Evolutionary conservation across 306 rosid species (phyloP), one percentile per base, ranked within the genome.

Genomic region (Sophora flavescens): DNA sequence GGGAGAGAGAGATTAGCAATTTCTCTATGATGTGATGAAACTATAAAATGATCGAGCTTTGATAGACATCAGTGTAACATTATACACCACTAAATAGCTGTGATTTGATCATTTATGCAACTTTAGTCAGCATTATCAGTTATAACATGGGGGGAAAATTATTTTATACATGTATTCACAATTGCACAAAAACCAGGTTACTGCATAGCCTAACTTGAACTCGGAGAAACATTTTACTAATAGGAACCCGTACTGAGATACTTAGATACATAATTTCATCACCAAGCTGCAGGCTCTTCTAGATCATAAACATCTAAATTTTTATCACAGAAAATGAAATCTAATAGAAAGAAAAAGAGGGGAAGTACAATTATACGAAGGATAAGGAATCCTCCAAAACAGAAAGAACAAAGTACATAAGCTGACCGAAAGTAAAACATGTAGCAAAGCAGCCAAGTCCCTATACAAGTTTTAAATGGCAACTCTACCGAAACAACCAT

Each of bases 361-460:
- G 69, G 18, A 16, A 39, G 51, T 63, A 38, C 69, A 63, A 38
- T 50, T 63, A 39, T 15, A 15, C 0, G 54, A 44, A 48, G 26
- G 38, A 65, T 18, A 39, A 64, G 70, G 42, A 39, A 64, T 64
- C 70, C 33, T 39, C 35, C 35, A 18, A 63, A 63, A 45, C 69
- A 39, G 35, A 41, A 41, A 41, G 53, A 64, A 42, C 53, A 10
- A 64, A 64, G 26, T 18, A 66, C 39, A 44, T 63, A 22, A 36
- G 50, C n/a, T 38, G 50, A 38, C 14, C 6, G 42, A 16, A 64
- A 17, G 38, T 18, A 18, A 65, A 44, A 41, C 8, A 42, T 10
- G 54, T 16, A 42, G 17, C 36, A 42, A 66, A 66, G 35, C 56
- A 44, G 11, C 6, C 28, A 16, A 42, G 28, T 41, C 54, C 6